These are phyloP conservation scores for Backusella liffmaniae DNA, from an alignment of 192 early-diverging fungal genomes.

Conservation along the genomic window DNA sequence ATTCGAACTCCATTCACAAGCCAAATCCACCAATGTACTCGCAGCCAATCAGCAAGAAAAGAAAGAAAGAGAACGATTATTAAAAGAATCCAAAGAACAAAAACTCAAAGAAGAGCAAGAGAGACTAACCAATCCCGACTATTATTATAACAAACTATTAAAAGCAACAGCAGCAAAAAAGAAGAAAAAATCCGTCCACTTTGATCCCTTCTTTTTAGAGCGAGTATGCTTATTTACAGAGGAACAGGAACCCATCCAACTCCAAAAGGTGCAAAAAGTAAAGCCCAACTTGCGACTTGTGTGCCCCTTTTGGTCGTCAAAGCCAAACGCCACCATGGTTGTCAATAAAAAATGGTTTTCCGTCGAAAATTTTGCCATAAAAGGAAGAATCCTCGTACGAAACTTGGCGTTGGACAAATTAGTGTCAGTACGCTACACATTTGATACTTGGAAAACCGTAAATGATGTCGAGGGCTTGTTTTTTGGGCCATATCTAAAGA, in stretches of 20 bases:
- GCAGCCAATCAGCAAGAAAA: not conserved
- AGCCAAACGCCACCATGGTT: not conserved
- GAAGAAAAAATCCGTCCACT: slow-evolving; percentile 53
- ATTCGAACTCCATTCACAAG: not conserved
- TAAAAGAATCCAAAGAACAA: not conserved
- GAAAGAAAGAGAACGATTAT: not conserved
- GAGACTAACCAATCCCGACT: not conserved
- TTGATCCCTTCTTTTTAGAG: slow-evolving; percentile 61
- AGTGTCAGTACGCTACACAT: slow-evolving; percentile 79
- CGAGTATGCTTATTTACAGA: slow-evolving; percentile 67
- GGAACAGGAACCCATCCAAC: slow-evolving; percentile 52
- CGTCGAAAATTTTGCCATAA: slow-evolving; percentile 40
- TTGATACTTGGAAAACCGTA: slow-evolving; percentile 74
- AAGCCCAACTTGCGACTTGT: not conserved
- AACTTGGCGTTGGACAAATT: slow-evolving; percentile 87
- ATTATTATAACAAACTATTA: not conserved
- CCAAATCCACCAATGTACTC: not conserved
- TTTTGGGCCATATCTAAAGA: slow-evolving; percentile 45
- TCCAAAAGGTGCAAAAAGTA: not conserved
- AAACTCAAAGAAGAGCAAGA: not conserved
- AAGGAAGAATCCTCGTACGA: slow-evolving; percentile 71
- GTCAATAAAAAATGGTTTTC: not conserved
- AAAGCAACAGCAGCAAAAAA: slow-evolving; percentile 21
- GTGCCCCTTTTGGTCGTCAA: not conserved
- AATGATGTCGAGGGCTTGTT: slow-evolving; percentile 63